Conservation (phyloP, 805 yeast species). For the Isabelozyma gotoi region DNA sequence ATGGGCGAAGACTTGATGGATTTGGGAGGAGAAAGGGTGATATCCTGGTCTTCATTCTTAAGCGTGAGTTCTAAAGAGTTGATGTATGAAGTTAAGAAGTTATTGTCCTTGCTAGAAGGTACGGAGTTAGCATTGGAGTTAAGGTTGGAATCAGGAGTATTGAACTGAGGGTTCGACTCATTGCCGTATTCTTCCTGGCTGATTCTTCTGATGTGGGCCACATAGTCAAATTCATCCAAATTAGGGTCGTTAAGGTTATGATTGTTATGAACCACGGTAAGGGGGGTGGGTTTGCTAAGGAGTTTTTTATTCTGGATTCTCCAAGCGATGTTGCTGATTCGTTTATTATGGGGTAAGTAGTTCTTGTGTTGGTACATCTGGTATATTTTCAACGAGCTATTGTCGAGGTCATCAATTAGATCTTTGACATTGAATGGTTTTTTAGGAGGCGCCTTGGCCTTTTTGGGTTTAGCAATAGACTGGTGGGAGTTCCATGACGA, state of each 20-base stretch:
- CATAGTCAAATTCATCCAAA: conserved; percentile 44
- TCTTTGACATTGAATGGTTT: conserved; percentile 13
- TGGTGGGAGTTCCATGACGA: neutral
- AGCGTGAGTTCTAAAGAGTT: conserved; percentile 37
- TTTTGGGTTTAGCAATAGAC: conserved; percentile 1
- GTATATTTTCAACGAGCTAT: conserved; percentile 35
- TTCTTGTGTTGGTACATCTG: conserved; percentile 42
- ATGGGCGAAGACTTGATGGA: conserved; percentile 7
- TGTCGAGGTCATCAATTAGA: conserved; percentile 32
- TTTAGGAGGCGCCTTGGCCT: conserved; percentile 2
- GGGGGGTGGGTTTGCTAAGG: conserved; percentile 6
- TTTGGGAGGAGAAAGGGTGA: conserved; percentile 9
- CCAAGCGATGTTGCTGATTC: conserved; percentile 46
- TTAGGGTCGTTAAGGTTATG: conserved; percentile 21
- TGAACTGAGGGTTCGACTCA: conserved; percentile 1
- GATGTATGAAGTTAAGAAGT: conserved; percentile 37
- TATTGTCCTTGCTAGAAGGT: conserved; percentile 10
- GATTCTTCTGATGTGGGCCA: conserved; percentile 43
- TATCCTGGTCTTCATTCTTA: conserved; percentile 18
- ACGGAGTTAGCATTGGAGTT: conserved; percentile 7
- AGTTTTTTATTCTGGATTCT: conserved; percentile 40
- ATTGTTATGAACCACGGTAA: neutral
- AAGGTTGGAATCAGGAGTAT: conserved; percentile 9
- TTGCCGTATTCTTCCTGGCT: conserved; percentile 34
- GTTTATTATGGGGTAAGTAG: conserved; percentile 41